These are phyloP conservation scores for Geotrichum armillariae DNA, from an alignment of 1,139 yeast species.

Conservation along the genomic window DNA sequence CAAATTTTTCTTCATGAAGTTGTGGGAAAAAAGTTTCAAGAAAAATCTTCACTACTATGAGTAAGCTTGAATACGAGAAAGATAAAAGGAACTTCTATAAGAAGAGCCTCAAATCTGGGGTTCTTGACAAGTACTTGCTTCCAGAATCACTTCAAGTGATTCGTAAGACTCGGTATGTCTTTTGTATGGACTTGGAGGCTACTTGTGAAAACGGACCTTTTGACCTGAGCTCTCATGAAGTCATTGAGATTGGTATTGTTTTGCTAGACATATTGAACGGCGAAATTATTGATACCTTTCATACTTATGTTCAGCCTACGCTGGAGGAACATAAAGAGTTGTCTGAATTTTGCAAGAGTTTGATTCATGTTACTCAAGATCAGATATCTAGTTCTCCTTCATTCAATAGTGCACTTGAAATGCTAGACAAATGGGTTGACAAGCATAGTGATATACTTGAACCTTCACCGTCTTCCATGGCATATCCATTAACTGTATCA, in stretches of 20 bases:
- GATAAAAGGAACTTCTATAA: neutral
- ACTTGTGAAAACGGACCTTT: slow-evolving; percentile 26
- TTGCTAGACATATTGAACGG: slow-evolving; percentile 25
- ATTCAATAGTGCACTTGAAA: slow-evolving; percentile 24
- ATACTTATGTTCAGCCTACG: slow-evolving; percentile 23
- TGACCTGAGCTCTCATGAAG: slow-evolving; percentile 25
- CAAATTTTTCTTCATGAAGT: too few species aligned
- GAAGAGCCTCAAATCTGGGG: neutral
- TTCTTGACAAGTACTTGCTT: slow-evolving; percentile 5
- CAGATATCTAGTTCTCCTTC: slow-evolving; percentile 26
- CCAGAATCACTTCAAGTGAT: slow-evolving; percentile 5
- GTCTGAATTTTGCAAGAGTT: slow-evolving; percentile 21
- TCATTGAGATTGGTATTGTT: slow-evolving; percentile 29
- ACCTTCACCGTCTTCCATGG: slow-evolving; percentile 19
- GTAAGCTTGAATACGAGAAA: neutral
- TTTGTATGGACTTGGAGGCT: slow-evolving; percentile 32
- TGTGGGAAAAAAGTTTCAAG: too few species aligned
- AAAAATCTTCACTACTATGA: too few species aligned
- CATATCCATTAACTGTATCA: neutral
- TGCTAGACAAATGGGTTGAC: slow-evolving; percentile 24
- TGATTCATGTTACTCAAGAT: slow-evolving; percentile 27
- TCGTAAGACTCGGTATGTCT: slow-evolving; percentile 24
- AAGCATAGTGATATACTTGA: slow-evolving; percentile 19
- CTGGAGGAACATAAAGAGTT: slow-evolving; percentile 21
- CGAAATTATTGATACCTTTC: slow-evolving; percentile 20